These are phyloP conservation scores for Cordyceps cicadae DNA, from an alignment of 2,329 filamentous ascomycete species.

Conservation along the genomic window DNA sequence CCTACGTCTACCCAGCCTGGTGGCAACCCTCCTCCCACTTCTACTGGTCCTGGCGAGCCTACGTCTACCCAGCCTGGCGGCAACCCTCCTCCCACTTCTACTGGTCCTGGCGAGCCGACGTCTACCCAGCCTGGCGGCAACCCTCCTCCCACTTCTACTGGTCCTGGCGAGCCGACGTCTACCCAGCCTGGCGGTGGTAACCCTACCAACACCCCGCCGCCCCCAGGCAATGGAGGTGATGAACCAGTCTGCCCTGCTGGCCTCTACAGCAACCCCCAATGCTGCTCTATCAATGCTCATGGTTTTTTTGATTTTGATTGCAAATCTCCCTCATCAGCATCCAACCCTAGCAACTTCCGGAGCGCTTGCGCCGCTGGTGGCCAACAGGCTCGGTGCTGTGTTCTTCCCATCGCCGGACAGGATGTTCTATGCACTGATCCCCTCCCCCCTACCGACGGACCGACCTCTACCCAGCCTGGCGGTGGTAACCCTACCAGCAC, in stretches of 20 bases:
- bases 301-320: slow-evolving; percentile 40
- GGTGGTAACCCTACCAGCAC: too few species aligned
- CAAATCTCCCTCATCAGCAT: slow-evolving; percentile 5
- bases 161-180: too few species aligned
- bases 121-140: background rate
- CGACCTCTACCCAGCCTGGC: too few species aligned
- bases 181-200: too few species aligned
- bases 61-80: background rate
- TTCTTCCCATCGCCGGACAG: slow-evolving; percentile 32
- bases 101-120: too few species aligned
- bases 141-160: background rate
- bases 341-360: background rate
- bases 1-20: too few species aligned
- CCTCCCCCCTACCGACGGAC: too few species aligned
- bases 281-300: slow-evolving; percentile 41
- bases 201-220: background rate
- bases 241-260: slow-evolving; percentile 14
- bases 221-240: background rate
- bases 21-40: too few species aligned
- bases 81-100: background rate
- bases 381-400: slow-evolving; percentile 46
- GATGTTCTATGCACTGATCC: slow-evolving; percentile 3
- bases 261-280: slow-evolving; percentile 27
- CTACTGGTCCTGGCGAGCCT: too few species aligned
- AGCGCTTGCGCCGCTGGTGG: slow-evolving; percentile 34